These are phyloP conservation scores for Boechera divaricarpa DNA, from an alignment of 345 rosid genomes.

Conservation along the genomic window DNA sequence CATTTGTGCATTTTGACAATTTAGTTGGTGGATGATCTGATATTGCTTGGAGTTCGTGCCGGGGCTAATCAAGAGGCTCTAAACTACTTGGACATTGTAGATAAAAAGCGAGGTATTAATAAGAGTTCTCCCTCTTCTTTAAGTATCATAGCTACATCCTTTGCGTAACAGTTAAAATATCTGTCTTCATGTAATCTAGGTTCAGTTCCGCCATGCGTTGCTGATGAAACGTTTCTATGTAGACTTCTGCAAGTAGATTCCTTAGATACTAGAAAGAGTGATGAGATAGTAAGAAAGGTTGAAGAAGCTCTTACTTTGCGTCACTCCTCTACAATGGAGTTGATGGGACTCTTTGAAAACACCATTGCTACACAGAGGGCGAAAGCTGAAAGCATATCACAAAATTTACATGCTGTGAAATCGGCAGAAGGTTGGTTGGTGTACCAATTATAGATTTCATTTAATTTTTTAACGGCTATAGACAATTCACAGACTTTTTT, in stretches of 20 bases:
- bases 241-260: slow-evolving; percentile 71
- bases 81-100: slow-evolving; percentile 53
- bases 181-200: slow-evolving; percentile 50
- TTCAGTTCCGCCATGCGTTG: slow-evolving; percentile 68
- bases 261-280: slow-evolving; percentile 50
- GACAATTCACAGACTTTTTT: slow-evolving; percentile 1
- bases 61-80: slow-evolving; percentile 61
- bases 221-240: slow-evolving; percentile 83
- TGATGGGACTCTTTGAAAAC: slow-evolving; percentile 75
- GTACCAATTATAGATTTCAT: slow-evolving; percentile 22
- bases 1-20: slow-evolving; percentile 32
- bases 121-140: slow-evolving; percentile 19
- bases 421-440: slow-evolving; percentile 73
- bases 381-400: slow-evolving; percentile 60
- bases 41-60: slow-evolving; percentile 73
- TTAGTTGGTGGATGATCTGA: slow-evolving; percentile 89
- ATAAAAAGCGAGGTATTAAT: slow-evolving; percentile 58
- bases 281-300: slow-evolving; percentile 55
- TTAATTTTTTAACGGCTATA: not conserved
- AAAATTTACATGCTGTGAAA: slow-evolving; percentile 50
- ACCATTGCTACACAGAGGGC: slow-evolving; percentile 64
- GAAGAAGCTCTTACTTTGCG: slow-evolving; percentile 73
- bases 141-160: not conserved
- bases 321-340: slow-evolving; percentile 59
- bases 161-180: not conserved